Percentiles rank a stretch among this genome's conserved stretches.
phyloP scores from a whole-genome alignment of 2,329 filamentous ascomycete species.

The Stagonosporopsis tanaceti region DNA sequence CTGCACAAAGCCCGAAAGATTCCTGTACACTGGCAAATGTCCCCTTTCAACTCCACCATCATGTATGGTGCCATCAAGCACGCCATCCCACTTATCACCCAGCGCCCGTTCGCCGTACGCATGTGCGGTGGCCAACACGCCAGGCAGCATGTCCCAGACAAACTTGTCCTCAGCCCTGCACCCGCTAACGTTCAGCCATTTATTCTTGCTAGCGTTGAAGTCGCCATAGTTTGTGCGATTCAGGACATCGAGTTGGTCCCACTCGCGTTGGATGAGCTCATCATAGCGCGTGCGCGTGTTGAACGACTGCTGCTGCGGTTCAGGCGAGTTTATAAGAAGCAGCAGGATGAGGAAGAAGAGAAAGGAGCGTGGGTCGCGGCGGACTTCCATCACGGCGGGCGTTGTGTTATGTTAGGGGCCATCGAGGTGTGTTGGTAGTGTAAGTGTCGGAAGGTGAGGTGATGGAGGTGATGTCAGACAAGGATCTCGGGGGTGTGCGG shows the following conservation, averaged over 20 bases:
- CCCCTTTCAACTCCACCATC: conserved; percentile 39
- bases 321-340: conserved; percentile 49
- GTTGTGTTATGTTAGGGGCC: conserved; percentile 10
- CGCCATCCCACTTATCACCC: conserved; percentile 57
- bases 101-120: conserved; percentile 11
- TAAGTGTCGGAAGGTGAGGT: conserved; percentile 1
- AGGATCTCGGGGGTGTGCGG: conserved; percentile 22
- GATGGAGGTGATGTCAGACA: conserved; percentile 17
- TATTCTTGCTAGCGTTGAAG: conserved; percentile 55
- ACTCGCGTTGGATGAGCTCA: conserved; percentile 60
- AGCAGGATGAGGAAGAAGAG: conserved; percentile 49
- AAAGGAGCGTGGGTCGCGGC: conserved; percentile 47
- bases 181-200: conserved; percentile 71
- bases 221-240: conserved; percentile 54
- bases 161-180: conserved; percentile 77
- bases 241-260: conserved; percentile 57
- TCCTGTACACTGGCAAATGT: conserved; percentile 72
- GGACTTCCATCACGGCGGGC: conserved; percentile 47
- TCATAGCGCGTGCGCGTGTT: conserved; percentile 50
- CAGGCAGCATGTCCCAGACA: conserved; percentile 76
- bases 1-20: conserved; percentile 77
- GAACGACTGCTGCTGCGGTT: conserved; percentile 45
- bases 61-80: conserved; percentile 46
- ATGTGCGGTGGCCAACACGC: conserved; percentile 69
- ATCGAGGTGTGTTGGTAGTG: conserved; percentile 13